Conservation (phyloP, 805 yeast genomes). For the Scheffersomyces ergatensis region DNA sequence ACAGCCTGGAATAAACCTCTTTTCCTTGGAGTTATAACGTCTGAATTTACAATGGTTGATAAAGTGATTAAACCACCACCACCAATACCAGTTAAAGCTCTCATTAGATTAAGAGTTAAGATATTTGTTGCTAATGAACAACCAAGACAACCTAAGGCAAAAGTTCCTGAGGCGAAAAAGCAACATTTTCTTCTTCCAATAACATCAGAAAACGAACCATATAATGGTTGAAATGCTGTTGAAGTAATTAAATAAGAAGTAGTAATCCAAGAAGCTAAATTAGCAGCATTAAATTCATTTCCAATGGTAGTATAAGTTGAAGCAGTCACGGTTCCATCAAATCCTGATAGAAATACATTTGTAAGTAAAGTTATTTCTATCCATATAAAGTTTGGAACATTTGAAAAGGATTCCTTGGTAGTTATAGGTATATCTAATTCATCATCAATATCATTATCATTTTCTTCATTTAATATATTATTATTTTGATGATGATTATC, state of each 20-base stretch:
- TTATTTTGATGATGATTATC: no score
- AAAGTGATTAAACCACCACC: conserved; percentile 41
- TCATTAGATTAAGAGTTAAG: conserved; percentile 23
- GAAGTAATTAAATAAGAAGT: conserved; percentile 39
- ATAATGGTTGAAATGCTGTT: conserved; percentile 41
- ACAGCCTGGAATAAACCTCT: conserved; percentile 40
- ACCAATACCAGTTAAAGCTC: conserved; percentile 40
- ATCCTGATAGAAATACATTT: conserved; percentile 45
- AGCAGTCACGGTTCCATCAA: conserved; percentile 49
- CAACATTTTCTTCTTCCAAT: conserved; percentile 34
- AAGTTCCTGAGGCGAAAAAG: conserved; percentile 29
- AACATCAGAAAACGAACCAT: conserved; percentile 38
- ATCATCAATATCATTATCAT: no score
- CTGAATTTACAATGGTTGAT: conserved; percentile 37
- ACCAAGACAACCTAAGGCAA: conserved; percentile 34
- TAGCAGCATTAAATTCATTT: conserved; percentile 32
- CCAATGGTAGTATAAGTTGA: conserved; percentile 48
- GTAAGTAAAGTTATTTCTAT: conserved; percentile 30
- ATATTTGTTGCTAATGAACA: conserved; percentile 30
- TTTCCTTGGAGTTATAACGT: conserved; percentile 31
- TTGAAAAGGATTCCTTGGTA: background rate
- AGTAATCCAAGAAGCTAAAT: conserved; percentile 41
- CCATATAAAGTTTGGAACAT: conserved; percentile 20
- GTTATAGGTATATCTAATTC: background rate
- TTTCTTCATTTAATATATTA: no score